Evolutionary conservation across 2,329 filamentous ascomycete genomes (phyloP), one percentile per base, ranked within the genome.

Genomic region (Metarhizium humberi): DNA sequence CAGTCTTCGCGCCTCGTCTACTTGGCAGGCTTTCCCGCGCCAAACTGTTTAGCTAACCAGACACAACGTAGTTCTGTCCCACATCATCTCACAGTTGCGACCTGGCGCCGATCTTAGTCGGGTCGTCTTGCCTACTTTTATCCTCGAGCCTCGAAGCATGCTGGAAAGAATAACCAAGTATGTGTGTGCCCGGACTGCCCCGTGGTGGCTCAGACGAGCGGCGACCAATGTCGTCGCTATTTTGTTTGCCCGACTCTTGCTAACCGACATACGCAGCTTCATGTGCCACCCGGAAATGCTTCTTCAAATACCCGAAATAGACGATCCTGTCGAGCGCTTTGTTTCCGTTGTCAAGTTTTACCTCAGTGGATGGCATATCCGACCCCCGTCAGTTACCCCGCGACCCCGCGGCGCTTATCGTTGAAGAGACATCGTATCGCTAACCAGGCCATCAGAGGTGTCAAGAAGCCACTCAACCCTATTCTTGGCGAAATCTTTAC

Each of bases 251-350:
- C 25, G 20, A 8, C 25, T 30, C 20, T 16, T 40, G 55, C 50
- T 56, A 11, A 43, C 55, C 54, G 48, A 42, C 53, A 29, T 42
- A 45, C 55, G 55, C 68, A 96, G 92, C 78, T 99, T 99, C 79
- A 99, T 99, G 94, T 95, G 92, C 64, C 94, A 99, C 69, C 94
- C 94, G 45, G 94, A 99, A 73, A 95, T 91, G 66, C 85, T 99
- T 36, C 83, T 99, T 4, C 86, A 88, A 38, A 94, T 97, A 71
- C 82, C 92, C 48, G 76, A 83, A 50, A 88, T 96, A 63, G 88
- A 97, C 52, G 92, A 99, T 66, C 92, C 94, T 1, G 77, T 90
- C 55, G 78, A 92, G 66, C 84, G 94, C 69, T 99, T 99, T 67
- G 85, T 97, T 34, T 89, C 91, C 14, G 94, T 99, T 51, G 90